Evolutionary conservation across 768 basidiomycete species (phyloP), one percentile per base, ranked within the genome.

Genomic region (Tremella yokohamensis): DNA sequence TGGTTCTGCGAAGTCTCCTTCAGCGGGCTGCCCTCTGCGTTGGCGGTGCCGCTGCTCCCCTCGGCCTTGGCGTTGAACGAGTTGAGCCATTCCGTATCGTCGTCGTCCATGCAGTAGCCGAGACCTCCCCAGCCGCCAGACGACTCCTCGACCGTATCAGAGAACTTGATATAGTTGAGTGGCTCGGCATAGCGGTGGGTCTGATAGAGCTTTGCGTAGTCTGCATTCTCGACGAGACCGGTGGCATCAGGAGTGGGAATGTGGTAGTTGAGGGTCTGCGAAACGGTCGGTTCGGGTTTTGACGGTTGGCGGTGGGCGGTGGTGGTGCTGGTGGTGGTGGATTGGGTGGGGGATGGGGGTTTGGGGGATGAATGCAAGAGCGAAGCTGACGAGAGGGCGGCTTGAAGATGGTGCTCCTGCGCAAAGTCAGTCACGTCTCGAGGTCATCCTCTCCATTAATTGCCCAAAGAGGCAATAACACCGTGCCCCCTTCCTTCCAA

Each of bases 211-310:
- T 85, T 81, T 11, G 83, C 83, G 75, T 89, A 93, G 68, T 90
- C 85, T 26, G 83, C 82, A 20, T 54, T 62, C 11, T 70, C 65
- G 56, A 88, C 85, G 64, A 88, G 64, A 49, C 89, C 88, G 8
- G 86, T 87, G 0, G 89, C 88, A 73, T 92, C 90, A 0, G 96
- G 93, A 2, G 89, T 94, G 2, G 96, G 96, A 68, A 99, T 99
- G 77, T 83, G 53, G 82, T 80, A 54, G 82, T 81, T 18, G 78
- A 77, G 29, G 69, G 79, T 61, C 8, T 45, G n/a, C 61, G 64
- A 39, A 63, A 68, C 54, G 77, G 76, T 26, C 77, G 66, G 52
- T 34, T 67, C 62, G 13, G 69, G 61, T 60, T 64, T 49, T n/a
- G 48, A 49, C 20, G 48, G 29, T 34, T 34, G 29, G 29, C 29